Conservation (phyloP, 2,329 filamentous ascomycete species). For the Cladosporium sp. region DNA sequence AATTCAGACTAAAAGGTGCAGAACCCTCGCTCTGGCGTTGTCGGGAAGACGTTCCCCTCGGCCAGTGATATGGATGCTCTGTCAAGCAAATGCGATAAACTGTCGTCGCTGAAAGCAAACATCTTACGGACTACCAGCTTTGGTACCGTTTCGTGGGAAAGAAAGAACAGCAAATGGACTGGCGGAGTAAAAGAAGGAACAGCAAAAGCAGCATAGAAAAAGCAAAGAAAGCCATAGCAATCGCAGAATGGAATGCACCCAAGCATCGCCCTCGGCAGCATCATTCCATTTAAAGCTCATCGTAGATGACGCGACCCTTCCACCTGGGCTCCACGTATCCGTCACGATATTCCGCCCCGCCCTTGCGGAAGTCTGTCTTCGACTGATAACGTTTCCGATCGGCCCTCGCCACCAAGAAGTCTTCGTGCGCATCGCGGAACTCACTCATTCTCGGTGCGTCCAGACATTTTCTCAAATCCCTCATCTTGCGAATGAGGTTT, state of each 20-base stretch:
- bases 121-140: slow-evolving; percentile 33
- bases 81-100: slow-evolving; percentile 30
- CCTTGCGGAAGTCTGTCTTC: too few relatives aligned
- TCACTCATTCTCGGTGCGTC: too few relatives aligned
- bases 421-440: too few relatives aligned
- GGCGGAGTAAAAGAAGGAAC: slow-evolving; percentile 7
- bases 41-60: slow-evolving; percentile 32
- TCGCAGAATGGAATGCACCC: too few relatives aligned
- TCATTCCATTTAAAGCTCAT: too few relatives aligned
- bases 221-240: too few relatives aligned
- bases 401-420: too few relatives aligned
- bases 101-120: slow-evolving; percentile 35
- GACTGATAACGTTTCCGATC: too few relatives aligned
- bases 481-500: not conserved
- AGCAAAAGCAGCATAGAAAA: not conserved
- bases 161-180: slow-evolving; percentile 28
- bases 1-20: slow-evolving; percentile 20
- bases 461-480: not conserved
- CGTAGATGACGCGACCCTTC: not conserved
- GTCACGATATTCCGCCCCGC: too few relatives aligned
- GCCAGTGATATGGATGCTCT: slow-evolving; percentile 32
- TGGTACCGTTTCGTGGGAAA: slow-evolving; percentile 30
- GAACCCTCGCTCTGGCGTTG: slow-evolving; percentile 25
- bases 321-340: not conserved
- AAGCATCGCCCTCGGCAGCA: not conserved